Evolutionary conservation across 2,329 filamentous ascomycete species (phyloP).

Genomic region (Didymella keratinophila): DNA sequence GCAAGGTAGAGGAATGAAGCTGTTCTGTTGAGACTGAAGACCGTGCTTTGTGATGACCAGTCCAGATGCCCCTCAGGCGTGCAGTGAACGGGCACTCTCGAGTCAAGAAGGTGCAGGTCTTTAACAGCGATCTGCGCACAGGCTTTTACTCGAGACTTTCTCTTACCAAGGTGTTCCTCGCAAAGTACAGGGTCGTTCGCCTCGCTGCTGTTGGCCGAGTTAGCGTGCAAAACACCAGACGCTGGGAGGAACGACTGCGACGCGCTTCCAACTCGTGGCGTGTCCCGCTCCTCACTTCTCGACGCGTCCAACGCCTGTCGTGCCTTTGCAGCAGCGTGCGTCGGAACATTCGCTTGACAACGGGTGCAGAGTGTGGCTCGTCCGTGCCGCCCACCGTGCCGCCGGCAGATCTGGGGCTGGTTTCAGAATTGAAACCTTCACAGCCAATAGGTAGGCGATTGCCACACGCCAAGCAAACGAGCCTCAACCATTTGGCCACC

Average conservation of each 20-base stretch:
- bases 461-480: constrained; percentile 38
- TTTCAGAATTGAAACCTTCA: constrained; percentile 33
- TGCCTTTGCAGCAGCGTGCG: not conserved
- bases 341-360: constrained; percentile 6
- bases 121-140: not conserved
- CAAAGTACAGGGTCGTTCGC: not conserved
- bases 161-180: not conserved
- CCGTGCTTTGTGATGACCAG: not conserved
- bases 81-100: not conserved
- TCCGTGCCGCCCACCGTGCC: constrained; percentile 17
- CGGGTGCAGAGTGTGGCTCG: constrained; percentile 8
- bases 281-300: not conserved
- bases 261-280: not conserved
- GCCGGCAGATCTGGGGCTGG: constrained; percentile 23
- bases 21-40: not conserved
- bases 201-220: not conserved
- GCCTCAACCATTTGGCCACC: constrained; percentile 35
- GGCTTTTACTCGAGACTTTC: not conserved
- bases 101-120: not conserved
- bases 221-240: not conserved
- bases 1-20: not conserved
- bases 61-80: not conserved
- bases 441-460: constrained; percentile 48
- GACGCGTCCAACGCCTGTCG: constrained; percentile 4
- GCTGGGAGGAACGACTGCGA: constrained; percentile 1